Percentiles rank a stretch among this genome's conserved stretches.
These are phyloP conservation scores for Candida rishiriensis DNA, from an alignment of 805 yeast genomes.

Conservation along the genomic window DNA sequence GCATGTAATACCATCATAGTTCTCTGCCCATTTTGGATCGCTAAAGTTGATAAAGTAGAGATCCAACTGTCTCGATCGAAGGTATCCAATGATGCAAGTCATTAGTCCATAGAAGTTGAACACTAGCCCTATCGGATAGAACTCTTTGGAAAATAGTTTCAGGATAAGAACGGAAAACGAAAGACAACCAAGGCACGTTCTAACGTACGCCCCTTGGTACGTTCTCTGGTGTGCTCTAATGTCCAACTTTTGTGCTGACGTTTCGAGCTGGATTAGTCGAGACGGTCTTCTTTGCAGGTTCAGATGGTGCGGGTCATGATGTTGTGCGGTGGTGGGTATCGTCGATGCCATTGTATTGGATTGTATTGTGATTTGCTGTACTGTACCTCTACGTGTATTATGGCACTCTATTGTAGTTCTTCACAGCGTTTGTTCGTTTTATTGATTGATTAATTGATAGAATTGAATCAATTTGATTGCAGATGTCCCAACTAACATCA, in stretches of 20 bases:
- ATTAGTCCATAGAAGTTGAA: constrained; percentile 57
- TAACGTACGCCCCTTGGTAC: constrained; percentile 76
- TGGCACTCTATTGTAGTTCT: too few relatives aligned
- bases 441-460: too few relatives aligned
- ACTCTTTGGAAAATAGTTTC: constrained; percentile 59
- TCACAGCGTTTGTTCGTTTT: too few relatives aligned
- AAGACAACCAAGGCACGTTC: constrained; percentile 67
- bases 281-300: constrained; percentile 27
- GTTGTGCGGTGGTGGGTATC: too few relatives aligned
- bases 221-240: constrained; percentile 74
- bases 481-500: too few relatives aligned
- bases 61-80: constrained; percentile 29
- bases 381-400: too few relatives aligned
- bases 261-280: constrained; percentile 30
- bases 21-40: constrained; percentile 19
- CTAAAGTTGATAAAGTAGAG: constrained; percentile 27
- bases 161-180: constrained; percentile 61
- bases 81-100: constrained; percentile 36
- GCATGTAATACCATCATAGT: constrained; percentile 10
- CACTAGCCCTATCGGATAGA: constrained; percentile 61
- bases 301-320: background rate
- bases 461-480: too few relatives aligned
- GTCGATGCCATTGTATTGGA: too few relatives aligned
- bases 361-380: too few relatives aligned
- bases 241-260: constrained; percentile 42